Evolutionary conservation across 306 rosid species (phyloP).

Genomic region (Inga oerstediana): DNA sequence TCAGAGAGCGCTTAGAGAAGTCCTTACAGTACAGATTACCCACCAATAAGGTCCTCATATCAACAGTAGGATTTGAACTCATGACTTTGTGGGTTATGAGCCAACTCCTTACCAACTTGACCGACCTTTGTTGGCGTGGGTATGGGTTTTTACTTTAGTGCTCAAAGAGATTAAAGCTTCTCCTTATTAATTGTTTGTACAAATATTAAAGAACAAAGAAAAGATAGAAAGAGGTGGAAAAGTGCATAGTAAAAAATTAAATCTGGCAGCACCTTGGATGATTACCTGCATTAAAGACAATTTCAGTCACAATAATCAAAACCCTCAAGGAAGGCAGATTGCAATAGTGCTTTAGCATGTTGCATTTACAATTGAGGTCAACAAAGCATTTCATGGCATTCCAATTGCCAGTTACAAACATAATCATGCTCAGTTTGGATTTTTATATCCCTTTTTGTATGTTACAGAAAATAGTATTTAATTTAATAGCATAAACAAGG

Average conservation of each 20-base stretch:
- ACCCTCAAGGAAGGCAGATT: not conserved
- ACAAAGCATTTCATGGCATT: not conserved
- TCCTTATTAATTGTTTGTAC: not conserved
- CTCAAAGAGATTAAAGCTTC: not conserved
- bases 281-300: not conserved
- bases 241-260: not conserved
- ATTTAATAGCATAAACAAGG: too few species aligned
- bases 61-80: too few species aligned
- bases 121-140: not conserved
- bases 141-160: slow-evolving; percentile 7
- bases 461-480: too few species aligned
- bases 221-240: not conserved
- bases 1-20: too few species aligned
- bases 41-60: too few species aligned
- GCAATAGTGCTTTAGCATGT: not conserved
- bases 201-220: not conserved
- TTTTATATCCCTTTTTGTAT: too few species aligned
- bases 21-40: too few species aligned
- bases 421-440: not conserved
- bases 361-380: not conserved
- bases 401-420: not conserved
- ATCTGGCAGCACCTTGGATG: not conserved
- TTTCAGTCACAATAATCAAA: not conserved
- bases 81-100: too few species aligned
- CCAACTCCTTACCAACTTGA: too few species aligned